A percentile compares a stretch with the other conserved stretches of the same genome.
These are phyloP conservation scores for Solanum chiquidenum DNA, from an alignment of 257 asterid species.

Conservation along the genomic window DNA sequence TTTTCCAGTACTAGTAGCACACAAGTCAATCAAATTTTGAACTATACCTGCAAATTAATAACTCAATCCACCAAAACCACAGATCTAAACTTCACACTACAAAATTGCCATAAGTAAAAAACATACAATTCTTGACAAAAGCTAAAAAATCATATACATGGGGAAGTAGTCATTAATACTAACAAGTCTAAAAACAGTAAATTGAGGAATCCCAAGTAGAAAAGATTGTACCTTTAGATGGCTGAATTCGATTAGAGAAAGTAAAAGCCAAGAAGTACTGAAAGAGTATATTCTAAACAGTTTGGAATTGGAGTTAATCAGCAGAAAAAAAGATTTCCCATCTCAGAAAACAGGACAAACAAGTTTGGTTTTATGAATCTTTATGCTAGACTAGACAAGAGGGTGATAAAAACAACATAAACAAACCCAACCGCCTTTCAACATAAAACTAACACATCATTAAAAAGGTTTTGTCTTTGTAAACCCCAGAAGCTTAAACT, in stretches of 20 bases:
- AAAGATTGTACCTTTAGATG: conserved; percentile 3
- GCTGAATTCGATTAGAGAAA: background rate
- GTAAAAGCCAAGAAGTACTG: background rate
- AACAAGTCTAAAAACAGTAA: background rate
- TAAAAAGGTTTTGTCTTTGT: background rate
- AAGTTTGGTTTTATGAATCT: background rate
- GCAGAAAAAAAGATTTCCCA: background rate
- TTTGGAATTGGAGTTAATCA: background rate
- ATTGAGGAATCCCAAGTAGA: conserved; percentile 4
- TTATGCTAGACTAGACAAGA: background rate
- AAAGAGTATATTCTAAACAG: background rate
- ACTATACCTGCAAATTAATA: conserved; percentile 7
- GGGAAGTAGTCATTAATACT: background rate
- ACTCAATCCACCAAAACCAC: conserved; percentile 4
- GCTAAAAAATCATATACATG: background rate
- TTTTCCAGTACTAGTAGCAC: conserved; percentile 2
- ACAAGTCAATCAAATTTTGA: conserved; percentile 8
- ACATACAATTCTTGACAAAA: background rate
- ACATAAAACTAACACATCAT: background rate
- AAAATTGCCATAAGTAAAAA: background rate
- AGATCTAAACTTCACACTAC: conserved; percentile 7
- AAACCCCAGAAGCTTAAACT: background rate
- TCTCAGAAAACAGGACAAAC: background rate
- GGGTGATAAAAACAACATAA: background rate
- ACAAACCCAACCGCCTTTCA: background rate